A percentile compares a stretch with the other conserved stretches of the same genome.
Evolutionary conservation across 257 asterid species (phyloP).

Genomic region (Anisodus acutangulus): DNA sequence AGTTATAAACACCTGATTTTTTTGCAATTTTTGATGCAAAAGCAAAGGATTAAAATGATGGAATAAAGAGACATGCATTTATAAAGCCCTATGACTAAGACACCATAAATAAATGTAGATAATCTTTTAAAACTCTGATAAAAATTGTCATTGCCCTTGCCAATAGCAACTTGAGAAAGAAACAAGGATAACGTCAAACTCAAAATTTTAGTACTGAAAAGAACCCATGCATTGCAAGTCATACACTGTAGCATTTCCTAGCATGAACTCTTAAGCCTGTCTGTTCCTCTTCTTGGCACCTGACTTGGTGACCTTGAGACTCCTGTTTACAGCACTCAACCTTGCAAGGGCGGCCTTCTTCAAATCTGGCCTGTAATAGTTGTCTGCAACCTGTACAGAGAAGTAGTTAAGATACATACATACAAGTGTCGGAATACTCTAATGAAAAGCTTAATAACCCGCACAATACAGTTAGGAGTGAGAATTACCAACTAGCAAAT

Average conservation of each 20-base stretch:
- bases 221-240: neutral
- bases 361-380: slow-evolving; percentile 87
- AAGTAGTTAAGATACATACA: neutral
- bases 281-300: slow-evolving; percentile 92
- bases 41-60: neutral
- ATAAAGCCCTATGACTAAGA: neutral
- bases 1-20: neutral
- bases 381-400: slow-evolving; percentile 66
- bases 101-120: neutral
- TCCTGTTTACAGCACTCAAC: slow-evolving; percentile 74
- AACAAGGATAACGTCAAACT: neutral
- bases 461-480: neutral
- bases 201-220: slow-evolving; percentile 5
- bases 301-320: slow-evolving; percentile 88
- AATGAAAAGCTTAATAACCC: neutral
- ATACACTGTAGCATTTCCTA: slow-evolving; percentile 30
- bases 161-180: slow-evolving; percentile 8
- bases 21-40: neutral
- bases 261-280: slow-evolving; percentile 45
- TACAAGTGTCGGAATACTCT: neutral
- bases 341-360: slow-evolving; percentile 96
- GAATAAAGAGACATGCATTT: neutral
- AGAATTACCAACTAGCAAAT: neutral
- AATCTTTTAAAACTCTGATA: neutral
- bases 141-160: neutral